These are phyloP conservation scores for Ciborinia camelliae DNA, from an alignment of 2,329 filamentous ascomycete species.

Conservation along the genomic window DNA sequence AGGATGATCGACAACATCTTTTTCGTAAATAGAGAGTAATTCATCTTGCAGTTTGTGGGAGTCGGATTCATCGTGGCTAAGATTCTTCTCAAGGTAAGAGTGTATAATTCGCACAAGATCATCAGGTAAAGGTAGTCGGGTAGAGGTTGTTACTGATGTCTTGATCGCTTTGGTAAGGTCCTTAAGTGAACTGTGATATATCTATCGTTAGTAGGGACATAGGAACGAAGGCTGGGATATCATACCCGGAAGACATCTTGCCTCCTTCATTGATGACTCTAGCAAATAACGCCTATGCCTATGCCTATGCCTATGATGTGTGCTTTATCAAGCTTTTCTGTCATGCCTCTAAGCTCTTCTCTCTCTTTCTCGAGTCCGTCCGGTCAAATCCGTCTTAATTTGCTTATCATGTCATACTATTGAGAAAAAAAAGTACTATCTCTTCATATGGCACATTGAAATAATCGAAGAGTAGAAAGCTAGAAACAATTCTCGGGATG, in stretches of 20 bases:
- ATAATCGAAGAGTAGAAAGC: neutral
- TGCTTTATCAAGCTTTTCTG: constrained; percentile 11
- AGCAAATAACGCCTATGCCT: neutral
- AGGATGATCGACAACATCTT: constrained; percentile 55
- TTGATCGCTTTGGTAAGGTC: constrained; percentile 58
- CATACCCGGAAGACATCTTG: constrained; percentile 23
- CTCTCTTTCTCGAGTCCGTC: neutral
- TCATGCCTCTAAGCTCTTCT: constrained; percentile 4
- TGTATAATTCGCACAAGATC: constrained; percentile 61
- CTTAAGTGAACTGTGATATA: constrained; percentile 43
- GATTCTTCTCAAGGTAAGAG: constrained; percentile 64
- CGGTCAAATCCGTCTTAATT: neutral
- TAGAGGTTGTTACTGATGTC: constrained; percentile 48
- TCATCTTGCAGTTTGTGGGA: constrained; percentile 74
- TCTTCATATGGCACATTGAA: neutral
- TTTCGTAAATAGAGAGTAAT: constrained; percentile 63
- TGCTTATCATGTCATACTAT: neutral
- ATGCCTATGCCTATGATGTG: neutral
- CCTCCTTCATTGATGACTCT: constrained; percentile 14
- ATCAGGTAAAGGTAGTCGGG: constrained; percentile 59
- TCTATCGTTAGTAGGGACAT: neutral
- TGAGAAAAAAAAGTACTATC: neutral
- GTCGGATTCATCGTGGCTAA: constrained; percentile 62
- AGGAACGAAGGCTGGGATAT: neutral
- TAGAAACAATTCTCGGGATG: neutral